These are phyloP conservation scores for Melianthus villosus DNA, from an alignment of 441 rosid genomes.

Conservation along the genomic window DNA sequence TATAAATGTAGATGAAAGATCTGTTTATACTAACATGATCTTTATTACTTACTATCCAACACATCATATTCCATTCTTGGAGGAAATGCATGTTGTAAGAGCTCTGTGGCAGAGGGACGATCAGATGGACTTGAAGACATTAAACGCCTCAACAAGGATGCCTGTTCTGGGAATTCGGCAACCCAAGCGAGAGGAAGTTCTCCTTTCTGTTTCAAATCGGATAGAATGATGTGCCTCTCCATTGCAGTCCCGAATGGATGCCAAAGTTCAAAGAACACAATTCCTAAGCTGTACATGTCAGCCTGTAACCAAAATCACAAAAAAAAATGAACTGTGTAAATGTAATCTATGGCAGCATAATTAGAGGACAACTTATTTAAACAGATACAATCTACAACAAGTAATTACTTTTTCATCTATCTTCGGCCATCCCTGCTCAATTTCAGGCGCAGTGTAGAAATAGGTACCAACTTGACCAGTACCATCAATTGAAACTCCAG, in stretches of 20 bases:
- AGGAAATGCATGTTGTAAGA: conserved; percentile 68
- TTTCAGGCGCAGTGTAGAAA: conserved; percentile 96
- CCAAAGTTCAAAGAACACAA: conserved; percentile 92
- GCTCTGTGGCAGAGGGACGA: conserved; percentile 88
- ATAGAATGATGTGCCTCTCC: conserved; percentile 65
- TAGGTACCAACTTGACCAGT: conserved; percentile 95
- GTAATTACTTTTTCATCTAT: conserved; percentile 83
- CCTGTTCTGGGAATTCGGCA: conserved; percentile 80
- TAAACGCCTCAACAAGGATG: conserved; percentile 49
- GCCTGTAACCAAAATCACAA: conserved; percentile 35
- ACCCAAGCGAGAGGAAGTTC: conserved; percentile 72
- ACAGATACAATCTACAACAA: conserved; percentile 11
- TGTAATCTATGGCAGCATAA: no score
- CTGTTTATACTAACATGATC: no score
- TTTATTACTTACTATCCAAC: conserved; percentile 57
- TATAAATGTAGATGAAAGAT: no score
- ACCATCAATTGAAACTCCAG: conserved; percentile 67
- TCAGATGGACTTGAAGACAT: conserved; percentile 93
- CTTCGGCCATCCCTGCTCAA: conserved; percentile 96
- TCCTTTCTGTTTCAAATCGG: conserved; percentile 74
- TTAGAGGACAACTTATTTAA: no score
- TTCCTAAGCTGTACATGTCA: conserved; percentile 95
- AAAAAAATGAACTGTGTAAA: conserved; percentile 1
- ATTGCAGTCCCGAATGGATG: conserved; percentile 90
- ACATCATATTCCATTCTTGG: conserved; percentile 85